These are phyloP conservation scores for Oryza glaberrima DNA, from an alignment of 176 grass and related monocot genomes.

Conservation along the genomic window DNA sequence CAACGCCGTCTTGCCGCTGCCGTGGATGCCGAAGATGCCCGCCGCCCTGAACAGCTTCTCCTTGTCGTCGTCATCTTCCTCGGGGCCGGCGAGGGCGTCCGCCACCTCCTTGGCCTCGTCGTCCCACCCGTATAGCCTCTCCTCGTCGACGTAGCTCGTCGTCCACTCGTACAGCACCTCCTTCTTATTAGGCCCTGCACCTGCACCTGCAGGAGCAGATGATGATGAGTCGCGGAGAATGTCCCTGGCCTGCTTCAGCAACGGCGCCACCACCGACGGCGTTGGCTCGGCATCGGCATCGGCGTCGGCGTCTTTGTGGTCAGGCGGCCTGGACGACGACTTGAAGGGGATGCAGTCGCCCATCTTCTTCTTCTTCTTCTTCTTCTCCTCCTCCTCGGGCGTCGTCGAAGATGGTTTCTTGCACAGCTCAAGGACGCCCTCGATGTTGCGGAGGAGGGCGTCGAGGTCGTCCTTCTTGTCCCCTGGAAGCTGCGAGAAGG, in stretches of 20 bases:
- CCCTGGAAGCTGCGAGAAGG: not conserved
- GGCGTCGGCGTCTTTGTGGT: too few relatives aligned
- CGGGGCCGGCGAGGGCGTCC: slow-evolving; percentile 21
- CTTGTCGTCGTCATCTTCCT: not conserved
- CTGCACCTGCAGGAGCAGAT: not conserved
- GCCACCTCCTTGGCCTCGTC: slow-evolving; percentile 11
- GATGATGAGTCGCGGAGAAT: not conserved
- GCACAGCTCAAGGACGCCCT: not conserved
- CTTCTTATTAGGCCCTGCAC: not conserved
- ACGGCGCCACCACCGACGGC: not conserved
- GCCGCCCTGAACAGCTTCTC: slow-evolving; percentile 32
- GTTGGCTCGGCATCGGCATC: too few relatives aligned
- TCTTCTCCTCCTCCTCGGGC: not conserved
- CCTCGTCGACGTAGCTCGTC: slow-evolving; percentile 59
- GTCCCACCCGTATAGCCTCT: slow-evolving; percentile 43
- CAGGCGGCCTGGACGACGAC: not conserved
- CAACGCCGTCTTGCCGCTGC: slow-evolving; percentile 67
- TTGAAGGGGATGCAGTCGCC: slow-evolving; percentile 42
- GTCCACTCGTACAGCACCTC: slow-evolving; percentile 56
- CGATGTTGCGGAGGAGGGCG: slow-evolving; percentile 9
- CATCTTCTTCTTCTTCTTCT: not conserved
- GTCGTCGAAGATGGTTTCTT: not conserved
- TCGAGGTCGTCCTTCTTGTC: slow-evolving; percentile 9
- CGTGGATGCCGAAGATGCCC: slow-evolving; percentile 48
- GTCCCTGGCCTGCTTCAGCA: not conserved